Conservation (phyloP, 169 alveolate species). For the Plasmodium gonderi region DNA sequence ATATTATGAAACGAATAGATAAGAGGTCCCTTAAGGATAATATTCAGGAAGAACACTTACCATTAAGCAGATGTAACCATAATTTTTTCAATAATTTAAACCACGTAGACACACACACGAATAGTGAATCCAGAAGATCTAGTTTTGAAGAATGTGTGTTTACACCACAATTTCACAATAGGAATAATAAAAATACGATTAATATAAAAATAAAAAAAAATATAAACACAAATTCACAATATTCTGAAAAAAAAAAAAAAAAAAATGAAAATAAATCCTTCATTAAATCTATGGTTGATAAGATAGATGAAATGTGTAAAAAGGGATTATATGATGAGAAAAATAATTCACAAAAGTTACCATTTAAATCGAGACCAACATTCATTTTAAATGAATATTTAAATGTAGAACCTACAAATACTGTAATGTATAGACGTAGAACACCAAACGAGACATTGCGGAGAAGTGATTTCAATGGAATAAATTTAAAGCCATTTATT, state of each 20-base stretch:
- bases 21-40: background rate
- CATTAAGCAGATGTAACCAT: background rate
- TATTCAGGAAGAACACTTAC: background rate
- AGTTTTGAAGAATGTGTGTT: background rate
- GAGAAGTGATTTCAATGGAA: slow-evolving; percentile 52
- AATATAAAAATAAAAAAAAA: slow-evolving; percentile 25
- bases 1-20: background rate
- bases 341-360: background rate
- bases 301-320: slow-evolving; percentile 28
- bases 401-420: slow-evolving; percentile 55
- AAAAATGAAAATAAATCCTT: slow-evolving; percentile 12
- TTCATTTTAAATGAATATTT: slow-evolving; percentile 41
- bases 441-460: slow-evolving; percentile 47
- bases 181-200: background rate
- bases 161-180: slow-evolving; percentile 6
- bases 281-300: slow-evolving; percentile 9
- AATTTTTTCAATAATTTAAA: background rate
- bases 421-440: slow-evolving; percentile 67
- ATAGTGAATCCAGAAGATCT: background rate
- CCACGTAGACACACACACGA: background rate
- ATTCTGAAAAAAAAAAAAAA: background rate
- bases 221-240: background rate
- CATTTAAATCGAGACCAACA: background rate
- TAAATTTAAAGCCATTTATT: slow-evolving; percentile 64
- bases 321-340: background rate